Evolutionary conservation across 2,329 filamentous ascomycete species (phyloP).

Genomic region (Colletotrichum limetticola): DNA sequence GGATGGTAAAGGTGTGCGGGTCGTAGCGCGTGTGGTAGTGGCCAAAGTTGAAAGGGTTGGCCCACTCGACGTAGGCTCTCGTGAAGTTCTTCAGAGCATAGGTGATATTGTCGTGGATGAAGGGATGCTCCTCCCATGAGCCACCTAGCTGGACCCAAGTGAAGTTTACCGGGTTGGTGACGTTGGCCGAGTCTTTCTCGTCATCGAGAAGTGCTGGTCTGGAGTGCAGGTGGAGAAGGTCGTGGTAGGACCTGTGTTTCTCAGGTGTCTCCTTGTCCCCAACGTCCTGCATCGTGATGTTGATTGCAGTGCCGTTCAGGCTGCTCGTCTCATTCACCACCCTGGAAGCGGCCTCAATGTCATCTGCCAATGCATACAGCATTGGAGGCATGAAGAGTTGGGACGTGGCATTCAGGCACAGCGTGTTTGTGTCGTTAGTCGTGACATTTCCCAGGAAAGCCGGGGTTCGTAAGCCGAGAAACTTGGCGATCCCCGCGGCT

Average conservation of each 20-base stretch:
- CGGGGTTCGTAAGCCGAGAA: slow-evolving; percentile 42
- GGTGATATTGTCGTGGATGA: slow-evolving; percentile 50
- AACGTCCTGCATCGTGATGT: not conserved
- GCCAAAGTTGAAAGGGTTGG: slow-evolving; percentile 52
- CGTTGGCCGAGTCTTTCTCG: slow-evolving; percentile 45
- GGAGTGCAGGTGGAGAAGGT: not conserved
- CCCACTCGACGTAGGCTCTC: slow-evolving; percentile 50
- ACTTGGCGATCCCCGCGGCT: slow-evolving; percentile 41
- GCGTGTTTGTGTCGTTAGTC: slow-evolving; percentile 40
- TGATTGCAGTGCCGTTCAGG: slow-evolving; percentile 6
- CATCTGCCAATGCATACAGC: slow-evolving; percentile 41
- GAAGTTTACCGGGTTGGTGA: slow-evolving; percentile 46
- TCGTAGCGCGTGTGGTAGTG: slow-evolving; percentile 53
- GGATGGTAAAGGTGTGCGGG: slow-evolving; percentile 54
- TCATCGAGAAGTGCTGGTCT: slow-evolving; percentile 19
- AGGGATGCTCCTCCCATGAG: slow-evolving; percentile 53
- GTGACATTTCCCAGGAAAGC: slow-evolving; percentile 45
- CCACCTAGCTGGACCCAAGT: slow-evolving; percentile 51
- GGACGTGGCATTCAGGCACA: slow-evolving; percentile 48
- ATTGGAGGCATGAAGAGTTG: slow-evolving; percentile 42
- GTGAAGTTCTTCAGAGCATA: slow-evolving; percentile 52
- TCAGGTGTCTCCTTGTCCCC: not conserved
- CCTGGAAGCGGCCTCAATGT: slow-evolving; percentile 32
- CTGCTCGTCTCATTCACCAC: not conserved
- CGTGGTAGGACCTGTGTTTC: slow-evolving; percentile 5